Evolutionary conservation across 2,329 filamentous ascomycete genomes (phyloP).

Genomic region (Exophiala bonariae): DNA sequence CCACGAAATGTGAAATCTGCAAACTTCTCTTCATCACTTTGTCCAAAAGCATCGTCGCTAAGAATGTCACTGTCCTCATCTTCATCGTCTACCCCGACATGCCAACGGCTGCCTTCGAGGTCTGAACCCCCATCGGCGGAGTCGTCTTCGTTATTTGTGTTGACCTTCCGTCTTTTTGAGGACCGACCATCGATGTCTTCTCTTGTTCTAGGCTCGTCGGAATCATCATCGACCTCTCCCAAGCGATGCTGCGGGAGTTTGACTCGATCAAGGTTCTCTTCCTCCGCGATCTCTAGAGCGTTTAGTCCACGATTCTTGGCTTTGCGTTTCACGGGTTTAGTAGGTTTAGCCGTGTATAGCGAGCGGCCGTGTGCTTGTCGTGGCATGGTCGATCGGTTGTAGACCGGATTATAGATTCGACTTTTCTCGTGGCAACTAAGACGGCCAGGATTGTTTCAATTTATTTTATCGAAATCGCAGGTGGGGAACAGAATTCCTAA

Average conservation of each 20-base stretch:
- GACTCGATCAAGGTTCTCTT: conserved; percentile 52
- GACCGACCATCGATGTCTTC: conserved; percentile 35
- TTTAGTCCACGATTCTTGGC: conserved; percentile 52
- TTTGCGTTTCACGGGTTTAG: conserved; percentile 33
- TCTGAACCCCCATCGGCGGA: conserved; percentile 66
- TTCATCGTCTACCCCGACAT: conserved; percentile 67
- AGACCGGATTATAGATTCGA: no score
- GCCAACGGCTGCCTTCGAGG: conserved; percentile 84
- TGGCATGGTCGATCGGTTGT: conserved; percentile 18
- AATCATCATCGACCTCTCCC: conserved; percentile 56
- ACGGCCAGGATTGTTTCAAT: no score
- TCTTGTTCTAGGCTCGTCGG: conserved; percentile 46
- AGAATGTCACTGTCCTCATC: conserved; percentile 70
- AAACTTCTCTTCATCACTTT: conserved; percentile 83
- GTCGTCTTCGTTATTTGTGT: conserved; percentile 36
- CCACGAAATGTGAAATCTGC: conserved; percentile 72
- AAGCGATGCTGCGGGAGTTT: conserved; percentile 60
- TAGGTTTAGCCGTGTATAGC: conserved; percentile 28
- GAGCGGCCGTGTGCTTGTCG: conserved; percentile 29
- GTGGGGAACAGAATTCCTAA: no score
- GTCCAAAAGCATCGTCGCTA: conserved; percentile 81
- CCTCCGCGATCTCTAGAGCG: conserved; percentile 65
- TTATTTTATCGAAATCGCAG: no score
- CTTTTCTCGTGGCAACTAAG: neutral
- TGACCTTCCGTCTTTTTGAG: conserved; percentile 34